Evolutionary conservation across 257 asterid species (phyloP).

Genomic region (Oldenlandia corymbosa): DNA sequence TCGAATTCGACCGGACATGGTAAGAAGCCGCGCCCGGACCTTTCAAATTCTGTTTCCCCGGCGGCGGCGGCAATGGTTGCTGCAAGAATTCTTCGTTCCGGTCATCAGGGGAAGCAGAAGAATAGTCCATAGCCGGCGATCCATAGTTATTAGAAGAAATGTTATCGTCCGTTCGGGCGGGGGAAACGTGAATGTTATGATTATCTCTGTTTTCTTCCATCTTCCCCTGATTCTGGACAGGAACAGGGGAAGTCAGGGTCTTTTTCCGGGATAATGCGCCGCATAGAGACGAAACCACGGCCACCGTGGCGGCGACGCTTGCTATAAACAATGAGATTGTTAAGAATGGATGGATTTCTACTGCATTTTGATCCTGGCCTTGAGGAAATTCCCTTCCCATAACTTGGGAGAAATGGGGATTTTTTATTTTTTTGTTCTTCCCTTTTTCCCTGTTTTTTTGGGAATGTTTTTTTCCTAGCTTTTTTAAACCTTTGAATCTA

Average conservation of each 20-base stretch:
- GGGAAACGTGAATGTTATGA: not conserved
- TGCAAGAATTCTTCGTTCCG: constrained; percentile 9
- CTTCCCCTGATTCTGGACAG: constrained; percentile 6
- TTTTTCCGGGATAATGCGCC: constrained; percentile 39
- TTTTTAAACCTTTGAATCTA: too few species aligned
- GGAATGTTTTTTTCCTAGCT: too few species aligned
- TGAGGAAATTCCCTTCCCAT: constrained; percentile 51
- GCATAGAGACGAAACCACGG: constrained; percentile 50
- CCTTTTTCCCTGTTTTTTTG: too few species aligned
- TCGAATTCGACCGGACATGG: constrained; percentile 31
- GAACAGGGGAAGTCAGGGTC: constrained; percentile 10
- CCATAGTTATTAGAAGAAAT: too few species aligned
- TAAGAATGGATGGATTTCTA: constrained; percentile 19
- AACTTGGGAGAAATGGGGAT: constrained; percentile 6
- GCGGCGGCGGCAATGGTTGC: constrained; percentile 33
- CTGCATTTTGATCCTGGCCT: constrained; percentile 19
- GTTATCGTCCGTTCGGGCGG: not conserved
- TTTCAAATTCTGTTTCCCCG: constrained; percentile 23
- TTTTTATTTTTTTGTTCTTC: not conserved
- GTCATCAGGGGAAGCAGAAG: not conserved
- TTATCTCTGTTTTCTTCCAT: not conserved
- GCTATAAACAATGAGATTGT: constrained; percentile 23
- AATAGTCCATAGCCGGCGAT: not conserved
- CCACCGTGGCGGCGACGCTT: constrained; percentile 25
- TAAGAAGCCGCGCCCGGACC: constrained; percentile 21